Base-by-base conservation (phyloP, 768 basidiomycete species). In the Tylopilus cervinicoccineus region DNA sequence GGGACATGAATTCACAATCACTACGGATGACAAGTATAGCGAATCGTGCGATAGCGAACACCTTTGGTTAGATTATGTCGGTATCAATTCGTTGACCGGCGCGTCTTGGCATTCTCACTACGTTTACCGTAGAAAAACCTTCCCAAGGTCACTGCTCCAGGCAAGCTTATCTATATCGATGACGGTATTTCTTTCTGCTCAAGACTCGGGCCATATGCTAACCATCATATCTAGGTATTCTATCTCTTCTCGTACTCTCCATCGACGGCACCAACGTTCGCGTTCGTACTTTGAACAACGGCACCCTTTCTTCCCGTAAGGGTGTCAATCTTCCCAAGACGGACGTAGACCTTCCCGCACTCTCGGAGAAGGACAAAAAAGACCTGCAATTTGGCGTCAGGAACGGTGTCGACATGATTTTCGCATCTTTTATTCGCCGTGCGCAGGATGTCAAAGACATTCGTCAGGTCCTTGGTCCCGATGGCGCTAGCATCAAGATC, bases 241-340 rank as follows among this genome's bases (percentile, higher is more conserved):
- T 97, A 19, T 92, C 93, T 43, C 85, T 99, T 38, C 83, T 96
- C 61, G 94, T 99, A 58, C 76, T 94, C 52, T 79, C 88, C 54
- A 81, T 97, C 61, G 93, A 95, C 51, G 86, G 88, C 41, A 64
- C 73, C 62, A 87, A 81, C 61, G 79, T 96, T 54, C 83, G 75
- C 50, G 94, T 97, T 56, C 88, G 88, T 54, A 79, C 88, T 34
- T 51, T 95, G 66, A 99, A 98, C 81, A 87, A 83, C 62, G 96
- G 94, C 46, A 85, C 76, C 33, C 85, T 99, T 59, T 90, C 89
- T 42, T 97, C 94, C 46, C 89, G 92, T 67, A 99, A 99, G 77
- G 96, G 96, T 65, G 96, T 98, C 74, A 99, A 99, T 72, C 83
- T 99, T 47, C 96, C 96, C 60, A 96, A 97, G 73, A 98, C 96